A percentile compares a stretch with the other conserved stretches of the same genome.
Evolutionary conservation across 257 asterid genomes (phyloP).

Genomic region (Cruciata laevipes): DNA sequence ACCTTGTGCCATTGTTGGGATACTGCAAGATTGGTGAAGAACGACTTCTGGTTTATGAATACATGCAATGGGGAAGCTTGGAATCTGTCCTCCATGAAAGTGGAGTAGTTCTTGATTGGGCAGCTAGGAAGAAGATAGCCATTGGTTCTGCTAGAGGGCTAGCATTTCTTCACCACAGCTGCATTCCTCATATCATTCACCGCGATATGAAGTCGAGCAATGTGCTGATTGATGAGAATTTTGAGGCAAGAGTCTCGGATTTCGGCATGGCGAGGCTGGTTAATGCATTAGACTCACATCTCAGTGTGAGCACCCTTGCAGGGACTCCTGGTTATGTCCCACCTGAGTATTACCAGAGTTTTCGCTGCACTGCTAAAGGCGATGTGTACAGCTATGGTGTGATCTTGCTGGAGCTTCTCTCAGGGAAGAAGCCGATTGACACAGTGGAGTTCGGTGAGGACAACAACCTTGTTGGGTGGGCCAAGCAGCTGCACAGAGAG

Average conservation of each 20-base stretch:
- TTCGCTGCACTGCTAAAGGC: slow-evolving; percentile 87
- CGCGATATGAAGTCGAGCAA: slow-evolving; percentile 98
- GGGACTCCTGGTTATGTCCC: slow-evolving; percentile 98
- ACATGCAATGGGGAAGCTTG: slow-evolving; percentile 90
- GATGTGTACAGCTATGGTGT: slow-evolving; percentile 96
- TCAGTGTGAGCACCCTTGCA: slow-evolving; percentile 90
- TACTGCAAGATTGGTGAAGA: slow-evolving; percentile 89
- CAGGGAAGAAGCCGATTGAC: slow-evolving; percentile 88
- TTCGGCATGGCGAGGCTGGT: slow-evolving; percentile 95
- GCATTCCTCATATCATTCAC: slow-evolving; percentile 91
- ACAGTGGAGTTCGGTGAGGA: slow-evolving; percentile 73
- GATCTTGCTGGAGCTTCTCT: slow-evolving; percentile 76
- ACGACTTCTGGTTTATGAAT: slow-evolving; percentile 80
- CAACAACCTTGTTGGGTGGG: slow-evolving; percentile 96
- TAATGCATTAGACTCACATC: slow-evolving; percentile 77
- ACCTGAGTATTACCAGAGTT: slow-evolving; percentile 95
- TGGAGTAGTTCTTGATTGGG: slow-evolving; percentile 54
- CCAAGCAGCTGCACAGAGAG: slow-evolving; percentile 56
- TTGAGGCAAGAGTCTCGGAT: slow-evolving; percentile 92
- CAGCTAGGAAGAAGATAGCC: slow-evolving; percentile 63
- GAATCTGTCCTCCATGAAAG: slow-evolving; percentile 72
- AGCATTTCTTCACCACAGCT: slow-evolving; percentile 95
- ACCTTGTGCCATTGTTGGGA: slow-evolving; percentile 79
- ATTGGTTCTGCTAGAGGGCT: slow-evolving; percentile 89
- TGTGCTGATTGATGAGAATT: slow-evolving; percentile 68